Percentiles rank a stretch among this genome's conserved stretches.
These are phyloP conservation scores for Candida gorgasii DNA, from an alignment of 805 yeast species.

Conservation along the genomic window DNA sequence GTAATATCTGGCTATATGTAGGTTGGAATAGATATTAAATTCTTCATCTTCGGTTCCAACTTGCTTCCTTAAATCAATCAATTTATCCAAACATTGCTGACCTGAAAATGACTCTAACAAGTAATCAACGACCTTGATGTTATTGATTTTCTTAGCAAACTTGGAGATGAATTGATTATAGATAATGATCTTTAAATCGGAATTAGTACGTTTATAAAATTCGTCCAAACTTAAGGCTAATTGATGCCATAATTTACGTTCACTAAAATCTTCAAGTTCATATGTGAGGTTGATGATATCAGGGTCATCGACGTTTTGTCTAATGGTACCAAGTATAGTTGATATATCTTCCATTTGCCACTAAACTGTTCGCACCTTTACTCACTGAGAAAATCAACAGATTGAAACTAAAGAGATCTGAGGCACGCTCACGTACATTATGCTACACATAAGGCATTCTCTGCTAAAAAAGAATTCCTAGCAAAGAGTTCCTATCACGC, in stretches of 20 bases:
- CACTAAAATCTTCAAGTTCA: constrained; percentile 80
- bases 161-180: constrained; percentile 69
- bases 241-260: constrained; percentile 94
- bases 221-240: constrained; percentile 66
- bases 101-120: constrained; percentile 52
- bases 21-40: constrained; percentile 29
- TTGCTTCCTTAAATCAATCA: constrained; percentile 34
- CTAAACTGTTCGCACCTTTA: constrained; percentile 1
- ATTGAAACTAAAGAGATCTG: neutral
- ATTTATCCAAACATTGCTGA: constrained; percentile 35
- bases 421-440: too few species aligned
- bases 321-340: constrained; percentile 56
- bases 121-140: constrained; percentile 75
- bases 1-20: constrained; percentile 76
- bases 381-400: neutral
- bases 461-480: too few species aligned
- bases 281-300: constrained; percentile 63
- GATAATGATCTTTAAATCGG: constrained; percentile 60
- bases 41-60: constrained; percentile 34
- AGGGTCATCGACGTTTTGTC: constrained; percentile 60
- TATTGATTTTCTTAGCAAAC: constrained; percentile 72
- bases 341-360: constrained; percentile 44
- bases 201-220: constrained; percentile 45
- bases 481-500: neutral
- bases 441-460: too few species aligned